Base-by-base conservation (phyloP, 75 land plant genomes). In the Cupressus sempervirens region DNA sequence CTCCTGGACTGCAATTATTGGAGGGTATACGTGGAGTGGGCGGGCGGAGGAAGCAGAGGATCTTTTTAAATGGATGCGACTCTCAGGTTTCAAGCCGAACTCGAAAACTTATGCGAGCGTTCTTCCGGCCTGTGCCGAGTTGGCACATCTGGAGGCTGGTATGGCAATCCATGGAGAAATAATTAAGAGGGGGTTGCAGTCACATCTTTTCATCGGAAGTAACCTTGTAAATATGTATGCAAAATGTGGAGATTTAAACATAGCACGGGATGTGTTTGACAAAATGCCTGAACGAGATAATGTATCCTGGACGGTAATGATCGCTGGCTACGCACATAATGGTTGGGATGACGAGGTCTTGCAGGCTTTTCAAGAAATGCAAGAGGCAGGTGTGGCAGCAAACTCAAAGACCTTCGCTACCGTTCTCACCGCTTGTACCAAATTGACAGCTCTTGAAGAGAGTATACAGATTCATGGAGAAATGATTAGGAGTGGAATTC, bases 221-320 rank as follows among this genome's bases (percentile, higher is more conserved):
- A 79, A 91, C 32, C 54, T 94, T 16, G 86, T 94, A 84, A 91
- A 91, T 87, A 91, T 92, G 93, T 94, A 94, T 81, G 86, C 89
- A 0, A 92, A 94, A 75, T 89, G 90, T 80, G 46, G 75, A 9
- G 13, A 1, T 35, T 29, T 94, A 36, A 86, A 83, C 75, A 90
- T 88, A 40, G 62, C 62, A 56, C 62, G 62, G 6, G 4, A 56
- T 20, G 7, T 76, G 23, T 86, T 86, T 62, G 38, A 34, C 32
- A 45, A 82, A 65, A 82, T 86, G 56, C 82, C 58, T 9, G 40
- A 36, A 20, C 36, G 46, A 77, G 38, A 77, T 43, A 45, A 7
- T 11, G 7, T 77, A 20, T 77, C 50, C 26, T 77, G 81, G 81
- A 77, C 7, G 23, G 81, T 38, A 41, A 77, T 77, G 81, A 77